Base-by-base conservation (phyloP, 2,329 filamentous ascomycete genomes). In the Myrmaecium sp. region DNA sequence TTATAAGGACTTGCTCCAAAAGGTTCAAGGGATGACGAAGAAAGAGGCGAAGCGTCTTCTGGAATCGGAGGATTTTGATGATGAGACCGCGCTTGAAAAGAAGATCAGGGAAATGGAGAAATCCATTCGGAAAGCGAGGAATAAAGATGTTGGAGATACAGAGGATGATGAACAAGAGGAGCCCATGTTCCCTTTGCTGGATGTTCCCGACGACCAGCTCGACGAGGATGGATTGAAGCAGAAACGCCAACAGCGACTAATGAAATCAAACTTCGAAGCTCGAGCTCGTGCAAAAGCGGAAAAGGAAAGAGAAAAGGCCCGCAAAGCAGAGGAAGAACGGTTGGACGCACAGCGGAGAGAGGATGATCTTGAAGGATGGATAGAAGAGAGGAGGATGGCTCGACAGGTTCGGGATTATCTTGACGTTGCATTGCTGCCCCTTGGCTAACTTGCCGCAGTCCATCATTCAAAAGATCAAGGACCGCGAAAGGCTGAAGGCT, bases 191-290 rank as follows among this genome's bases (percentile, higher is more conserved):
- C 80, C 82, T 17, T 64, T 98, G 6, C 65, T 98, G 2, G 84
- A 94, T 6, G 60, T 84, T 2, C 78, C 89, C 0, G 89, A 98
- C 41, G 86, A 93, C 31, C 69, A 95, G 43, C 68, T 98, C 0
- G 86, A 95, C 40, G 89, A 98, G 42, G 80, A 84, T 5, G 74
- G 74, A 10, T 47, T 95, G 32, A 95, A 94, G 51, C 73, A 86
- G 42, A 98, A 98, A 54, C 74, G 82, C 8, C 82, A 91, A 39
- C 89, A 98, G 47, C 72, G 80, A 17, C 64, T 98, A 1, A 71
- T 94, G 56, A 98, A 95, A 52, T 84, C 83, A 2, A 94, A 92
- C 40, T 75, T 93, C 42, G 89, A 95, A 36, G 89, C 89, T 4
- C 70, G 89, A 10, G 79, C 79, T 14, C 73, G 89, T n/a, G 84